These are phyloP conservation scores for Hygrophoropsis aurantiaca DNA, from an alignment of 768 basidiomycete species.

Conservation along the genomic window DNA sequence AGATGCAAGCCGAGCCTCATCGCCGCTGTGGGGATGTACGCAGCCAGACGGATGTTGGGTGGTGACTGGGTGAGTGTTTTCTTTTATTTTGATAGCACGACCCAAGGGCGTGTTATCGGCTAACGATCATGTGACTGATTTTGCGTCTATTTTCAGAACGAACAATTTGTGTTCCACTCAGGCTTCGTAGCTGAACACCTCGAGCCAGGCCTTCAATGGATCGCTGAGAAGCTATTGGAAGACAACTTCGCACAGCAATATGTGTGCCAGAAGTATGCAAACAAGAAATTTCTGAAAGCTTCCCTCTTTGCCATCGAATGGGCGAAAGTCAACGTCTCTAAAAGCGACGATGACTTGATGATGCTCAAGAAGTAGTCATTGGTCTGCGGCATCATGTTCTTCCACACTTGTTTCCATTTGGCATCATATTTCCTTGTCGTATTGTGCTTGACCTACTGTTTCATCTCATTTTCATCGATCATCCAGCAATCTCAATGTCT, in stretches of 20 bases:
- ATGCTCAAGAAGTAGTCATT: conserved; percentile 29
- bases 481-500: conserved; percentile 36
- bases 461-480: conserved; percentile 27
- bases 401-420: conserved; percentile 1
- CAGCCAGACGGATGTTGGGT: conserved; percentile 88
- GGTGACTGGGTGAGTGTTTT: conserved; percentile 87
- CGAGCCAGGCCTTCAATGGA: conserved; percentile 72
- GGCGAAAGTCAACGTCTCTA: conserved; percentile 54
- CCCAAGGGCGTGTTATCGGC: conserved; percentile 6
- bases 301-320: conserved; percentile 75
- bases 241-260: conserved; percentile 79
- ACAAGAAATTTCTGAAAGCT: conserved; percentile 97
- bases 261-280: conserved; percentile 93
- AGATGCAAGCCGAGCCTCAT: conserved; percentile 90
- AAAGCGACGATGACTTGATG: conserved; percentile 29
- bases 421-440: conserved; percentile 21
- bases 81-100: conserved; percentile 3
- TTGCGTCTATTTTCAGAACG: conserved; percentile 57
- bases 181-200: conserved; percentile 89
- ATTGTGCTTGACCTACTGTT: conserved; percentile 37
- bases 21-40: conserved; percentile 97
- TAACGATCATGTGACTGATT: conserved; percentile 33
- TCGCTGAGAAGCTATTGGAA: conserved; percentile 82
- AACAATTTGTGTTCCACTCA: conserved; percentile 90
- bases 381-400: conserved; percentile 3